Percentiles rank a stretch among this genome's conserved stretches.
Evolutionary conservation across 371 early-diverging fungal genomes (phyloP).

Genomic region (Rhizopus microsporus): DNA sequence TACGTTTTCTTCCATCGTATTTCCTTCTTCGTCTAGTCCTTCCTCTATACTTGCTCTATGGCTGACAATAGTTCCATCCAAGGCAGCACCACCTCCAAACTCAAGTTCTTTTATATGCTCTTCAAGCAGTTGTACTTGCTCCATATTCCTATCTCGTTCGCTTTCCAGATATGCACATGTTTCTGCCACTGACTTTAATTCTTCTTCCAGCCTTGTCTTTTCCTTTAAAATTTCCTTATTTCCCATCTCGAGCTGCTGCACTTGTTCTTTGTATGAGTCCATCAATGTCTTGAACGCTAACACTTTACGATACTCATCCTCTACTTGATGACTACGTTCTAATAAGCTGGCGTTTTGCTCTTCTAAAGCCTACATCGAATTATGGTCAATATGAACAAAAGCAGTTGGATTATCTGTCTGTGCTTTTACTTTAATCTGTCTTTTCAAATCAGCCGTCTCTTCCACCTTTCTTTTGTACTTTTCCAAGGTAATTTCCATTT

Average conservation of each 20-base stretch:
- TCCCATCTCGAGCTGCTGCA: constrained; percentile 70
- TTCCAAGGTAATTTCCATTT: constrained; percentile 84
- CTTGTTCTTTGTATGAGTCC: constrained; percentile 87
- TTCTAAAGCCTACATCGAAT: constrained; percentile 57
- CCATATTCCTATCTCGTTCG: constrained; percentile 69
- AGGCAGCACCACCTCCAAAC: constrained; percentile 51
- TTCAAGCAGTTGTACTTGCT: constrained; percentile 78
- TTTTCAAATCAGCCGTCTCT: constrained; percentile 77
- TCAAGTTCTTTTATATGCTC: constrained; percentile 85
- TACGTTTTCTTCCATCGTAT: constrained; percentile 49
- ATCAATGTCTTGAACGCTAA: constrained; percentile 75
- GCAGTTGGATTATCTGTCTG: neutral
- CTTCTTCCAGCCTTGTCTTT: constrained; percentile 67
- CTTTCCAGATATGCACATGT: constrained; percentile 66
- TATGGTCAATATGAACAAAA: neutral
- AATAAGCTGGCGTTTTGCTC: constrained; percentile 76
- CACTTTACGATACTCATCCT: constrained; percentile 87
- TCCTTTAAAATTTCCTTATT: constrained; percentile 67
- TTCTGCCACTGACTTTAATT: constrained; percentile 61
- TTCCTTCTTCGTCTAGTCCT: constrained; percentile 20
- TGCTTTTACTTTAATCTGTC: constrained; percentile 70
- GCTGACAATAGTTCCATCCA: constrained; percentile 33
- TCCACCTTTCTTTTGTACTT: constrained; percentile 93
- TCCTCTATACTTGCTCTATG: constrained; percentile 45
- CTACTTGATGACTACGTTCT: constrained; percentile 75